These are phyloP conservation scores for Populus trichocarpa DNA, from an alignment of 441 rosid species.

Conservation along the genomic window DNA sequence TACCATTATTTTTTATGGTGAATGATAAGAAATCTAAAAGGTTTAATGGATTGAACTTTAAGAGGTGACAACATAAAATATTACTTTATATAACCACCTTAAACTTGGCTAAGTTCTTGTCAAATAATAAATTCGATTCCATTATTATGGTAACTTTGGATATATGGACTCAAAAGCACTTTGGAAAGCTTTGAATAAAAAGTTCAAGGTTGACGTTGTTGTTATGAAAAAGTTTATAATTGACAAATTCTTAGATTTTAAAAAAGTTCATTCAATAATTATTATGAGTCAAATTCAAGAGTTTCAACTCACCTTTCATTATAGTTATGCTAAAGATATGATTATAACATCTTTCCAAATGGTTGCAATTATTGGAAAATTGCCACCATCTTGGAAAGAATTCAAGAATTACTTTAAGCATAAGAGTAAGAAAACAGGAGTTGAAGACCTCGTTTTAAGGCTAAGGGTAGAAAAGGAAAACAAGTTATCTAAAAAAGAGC, in stretches of 20 bases:
- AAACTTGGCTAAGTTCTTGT: no score
- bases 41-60: no score
- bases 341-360: not conserved
- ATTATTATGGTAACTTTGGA: no score
- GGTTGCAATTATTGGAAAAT: not conserved
- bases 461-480: not conserved
- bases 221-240: not conserved
- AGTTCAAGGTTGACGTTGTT: not conserved
- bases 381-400: not conserved
- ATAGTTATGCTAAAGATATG: not conserved
- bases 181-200: not conserved
- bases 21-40: no score
- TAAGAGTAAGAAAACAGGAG: not conserved
- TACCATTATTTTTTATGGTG: no score
- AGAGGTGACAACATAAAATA: no score
- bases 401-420: conserved; percentile 1
- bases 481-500: not conserved
- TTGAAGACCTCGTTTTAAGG: conserved; percentile 2
- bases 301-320: not conserved
- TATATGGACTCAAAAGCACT: no score
- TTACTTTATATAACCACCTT: no score
- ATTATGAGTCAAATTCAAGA: not conserved
- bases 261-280: not conserved
- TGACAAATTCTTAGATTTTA: not conserved
- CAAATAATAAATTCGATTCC: no score